Evolutionary conservation across 208 protist species (phyloP), one percentile per base, ranked within the genome.

Genomic region (Angomonas deanei): DNA sequence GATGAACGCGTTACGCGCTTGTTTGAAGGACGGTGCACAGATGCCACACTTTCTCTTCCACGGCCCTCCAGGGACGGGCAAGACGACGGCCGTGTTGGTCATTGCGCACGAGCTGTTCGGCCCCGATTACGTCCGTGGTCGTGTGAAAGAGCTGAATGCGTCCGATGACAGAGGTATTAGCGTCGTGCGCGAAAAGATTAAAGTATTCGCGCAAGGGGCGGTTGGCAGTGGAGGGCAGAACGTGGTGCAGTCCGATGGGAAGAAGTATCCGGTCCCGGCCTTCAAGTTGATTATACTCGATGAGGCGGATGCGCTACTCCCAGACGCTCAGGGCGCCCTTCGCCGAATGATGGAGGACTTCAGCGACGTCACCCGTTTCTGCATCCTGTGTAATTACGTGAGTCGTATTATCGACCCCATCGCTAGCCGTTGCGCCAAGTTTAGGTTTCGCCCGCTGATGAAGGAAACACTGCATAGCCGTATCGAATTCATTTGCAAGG

Each of bases 271-370:
- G 8, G 86, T 94, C 2, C 90, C 91, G 2, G 76, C 81, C n/a
- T 97, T 98, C 81, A 99, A 99, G 82, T 77, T 99, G 5, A 99
- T 99, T 69, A 98, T 99, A 58, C 83, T 99, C 0, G 99, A 99
- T 73, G 99, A 99, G 82, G 98, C 98, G 3, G 99, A 99, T 80
- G 94, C 93, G 39, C 92, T 99, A 84, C 98, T 99, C 26, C 71
- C 74, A 0, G 98, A 99, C 66, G 98, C 99, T 10, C 99, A 99
- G 74, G 93, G 84, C 15, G 98, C 98, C 5, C 84, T 99, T 26
- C 86, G 98, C 31, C 83, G 98, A 28, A 98, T 98, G 70, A 99
- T 99, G 84, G 98, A 99, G 73, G 90, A 96, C 47, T 98, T 98
- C 59, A 96, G 97, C 30, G 92, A 92, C 33, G 95, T 98, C 6